These are phyloP conservation scores for Eucalyptus lansdowneana DNA, from an alignment of 345 rosid species.

Conservation along the genomic window DNA sequence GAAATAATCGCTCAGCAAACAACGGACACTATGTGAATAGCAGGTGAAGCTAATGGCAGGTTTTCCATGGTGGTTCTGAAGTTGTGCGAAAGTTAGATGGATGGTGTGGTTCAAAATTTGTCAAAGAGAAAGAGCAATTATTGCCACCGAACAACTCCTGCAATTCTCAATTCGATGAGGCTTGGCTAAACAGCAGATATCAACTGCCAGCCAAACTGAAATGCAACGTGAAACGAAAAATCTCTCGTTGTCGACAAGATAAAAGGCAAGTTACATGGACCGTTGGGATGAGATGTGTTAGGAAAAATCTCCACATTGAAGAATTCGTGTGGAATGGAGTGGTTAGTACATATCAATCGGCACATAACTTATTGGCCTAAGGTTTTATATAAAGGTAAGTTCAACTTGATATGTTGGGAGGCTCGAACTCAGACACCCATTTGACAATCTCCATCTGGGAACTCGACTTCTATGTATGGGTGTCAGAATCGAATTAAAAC, in stretches of 20 bases:
- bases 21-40: not conserved
- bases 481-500: no score
- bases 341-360: not conserved
- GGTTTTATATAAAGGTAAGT: not conserved
- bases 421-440: not conserved
- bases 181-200: not conserved
- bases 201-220: not conserved
- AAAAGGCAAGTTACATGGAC: not conserved
- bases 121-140: not conserved
- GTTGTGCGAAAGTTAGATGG: not conserved
- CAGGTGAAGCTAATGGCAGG: not conserved
- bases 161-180: not conserved
- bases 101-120: not conserved
- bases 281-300: not conserved
- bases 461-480: no score
- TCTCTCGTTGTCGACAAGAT: not conserved
- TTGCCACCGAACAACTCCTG: not conserved
- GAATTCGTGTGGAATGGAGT: not conserved
- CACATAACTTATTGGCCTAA: no score
- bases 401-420: not conserved
- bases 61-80: not conserved
- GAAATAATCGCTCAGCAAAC: not conserved
- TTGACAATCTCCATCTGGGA: fast-evolving
- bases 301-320: not conserved
- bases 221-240: not conserved